Conservation (phyloP, 345 rosid genomes). For the Aquilaria sinensis region DNA sequence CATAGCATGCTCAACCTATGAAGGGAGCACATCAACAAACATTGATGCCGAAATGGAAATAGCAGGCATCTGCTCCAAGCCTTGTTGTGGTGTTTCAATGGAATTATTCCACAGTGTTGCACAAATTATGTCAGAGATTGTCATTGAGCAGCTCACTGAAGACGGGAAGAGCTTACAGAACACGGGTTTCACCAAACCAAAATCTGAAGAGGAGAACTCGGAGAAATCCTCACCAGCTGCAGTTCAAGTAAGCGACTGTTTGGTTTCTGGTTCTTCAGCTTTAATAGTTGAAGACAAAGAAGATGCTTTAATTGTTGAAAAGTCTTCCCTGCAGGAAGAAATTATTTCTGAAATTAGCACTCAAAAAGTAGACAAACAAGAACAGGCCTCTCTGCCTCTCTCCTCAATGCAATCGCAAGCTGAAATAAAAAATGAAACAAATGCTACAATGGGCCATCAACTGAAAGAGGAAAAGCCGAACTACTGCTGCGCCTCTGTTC, state of each 20-base stretch:
- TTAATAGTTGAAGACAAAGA: conserved; percentile 12
- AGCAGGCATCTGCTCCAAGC: conserved; percentile 4
- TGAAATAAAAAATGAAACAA: conserved; percentile 26
- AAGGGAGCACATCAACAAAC: conserved; percentile 3
- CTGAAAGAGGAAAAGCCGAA: too few species aligned
- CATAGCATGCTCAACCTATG: conserved; percentile 12
- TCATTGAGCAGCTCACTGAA: conserved; percentile 18
- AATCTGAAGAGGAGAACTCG: conserved; percentile 12
- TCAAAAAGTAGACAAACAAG: conserved; percentile 19
- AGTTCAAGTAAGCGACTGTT: conserved; percentile 13
- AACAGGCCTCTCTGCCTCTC: conserved; percentile 18
- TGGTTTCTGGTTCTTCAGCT: conserved; percentile 14
- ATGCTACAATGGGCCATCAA: neutral
- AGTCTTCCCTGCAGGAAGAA: conserved; percentile 12
- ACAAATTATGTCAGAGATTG: conserved; percentile 19
- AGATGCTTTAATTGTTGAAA: neutral
- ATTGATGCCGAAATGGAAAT: conserved; percentile 7
- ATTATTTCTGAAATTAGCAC: conserved; percentile 3
- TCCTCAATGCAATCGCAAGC: conserved; percentile 9
- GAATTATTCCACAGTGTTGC: conserved; percentile 7
- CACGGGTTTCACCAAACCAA: conserved; percentile 13
- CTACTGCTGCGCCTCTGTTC: too few species aligned
- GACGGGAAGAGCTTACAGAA: conserved; percentile 14
- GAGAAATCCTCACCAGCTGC: conserved; percentile 9
- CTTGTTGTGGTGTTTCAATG: conserved; percentile 4